Evolutionary conservation across 257 asterid species (phyloP).

Genomic region (Solanum piurae): DNA sequence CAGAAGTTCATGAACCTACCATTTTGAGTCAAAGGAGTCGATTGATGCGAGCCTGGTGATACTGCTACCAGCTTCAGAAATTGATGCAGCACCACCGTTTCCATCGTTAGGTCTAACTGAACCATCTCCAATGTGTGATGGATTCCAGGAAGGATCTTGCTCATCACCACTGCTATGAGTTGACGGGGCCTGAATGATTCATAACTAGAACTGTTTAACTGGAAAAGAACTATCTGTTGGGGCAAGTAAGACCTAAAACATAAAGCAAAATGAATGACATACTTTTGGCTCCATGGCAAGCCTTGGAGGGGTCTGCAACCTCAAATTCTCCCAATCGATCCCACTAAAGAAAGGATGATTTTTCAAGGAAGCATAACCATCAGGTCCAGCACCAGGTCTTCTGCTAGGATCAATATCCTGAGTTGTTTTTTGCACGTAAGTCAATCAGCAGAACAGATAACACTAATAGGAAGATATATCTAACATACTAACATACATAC

Average conservation of each 20-base stretch:
- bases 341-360: slow-evolving; percentile 75
- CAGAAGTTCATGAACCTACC: slow-evolving; percentile 30
- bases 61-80: slow-evolving; percentile 65
- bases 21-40: slow-evolving; percentile 93
- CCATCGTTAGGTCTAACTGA: slow-evolving; percentile 42
- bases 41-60: slow-evolving; percentile 93
- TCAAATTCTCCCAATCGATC: slow-evolving; percentile 60
- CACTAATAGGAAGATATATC: not conserved
- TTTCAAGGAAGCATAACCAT: slow-evolving; percentile 75
- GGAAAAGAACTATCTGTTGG: not conserved
- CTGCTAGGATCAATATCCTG: slow-evolving; percentile 90
- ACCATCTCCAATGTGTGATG: slow-evolving; percentile 69
- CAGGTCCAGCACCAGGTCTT: slow-evolving; percentile 85
- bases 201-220: slow-evolving; percentile 17
- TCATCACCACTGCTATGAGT: slow-evolving; percentile 26
- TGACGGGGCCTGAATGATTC: not conserved
- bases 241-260: not conserved
- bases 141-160: slow-evolving; percentile 80
- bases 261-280: slow-evolving; percentile 6
- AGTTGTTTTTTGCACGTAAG: slow-evolving; percentile 1
- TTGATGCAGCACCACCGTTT: slow-evolving; percentile 34
- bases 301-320: slow-evolving; percentile 63
- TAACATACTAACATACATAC: not conserved
- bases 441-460: not conserved
- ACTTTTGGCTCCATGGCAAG: slow-evolving; percentile 71